Percentiles rank a stretch among this genome's conserved stretches.
Evolutionary conservation across 139 green algal genomes (phyloP).

Genomic region (Tetratostichococcus sp.): DNA sequence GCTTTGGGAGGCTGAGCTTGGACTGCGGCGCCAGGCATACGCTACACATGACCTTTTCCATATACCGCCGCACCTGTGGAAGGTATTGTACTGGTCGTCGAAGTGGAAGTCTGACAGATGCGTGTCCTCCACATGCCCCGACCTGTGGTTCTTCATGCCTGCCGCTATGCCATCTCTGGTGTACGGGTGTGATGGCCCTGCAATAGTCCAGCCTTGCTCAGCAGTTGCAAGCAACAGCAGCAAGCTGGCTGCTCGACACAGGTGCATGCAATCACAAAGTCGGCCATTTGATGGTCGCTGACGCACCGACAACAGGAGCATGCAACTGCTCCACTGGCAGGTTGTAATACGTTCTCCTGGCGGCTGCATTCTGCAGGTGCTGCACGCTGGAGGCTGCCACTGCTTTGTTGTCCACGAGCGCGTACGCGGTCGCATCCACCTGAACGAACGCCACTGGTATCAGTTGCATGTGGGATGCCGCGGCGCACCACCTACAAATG

Average conservation of each 20-base stretch:
- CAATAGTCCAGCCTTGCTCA: no score
- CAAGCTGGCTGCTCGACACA: no score
- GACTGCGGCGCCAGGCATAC: no score
- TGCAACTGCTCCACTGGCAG: conserved; percentile 77
- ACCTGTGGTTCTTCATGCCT: conserved; percentile 76
- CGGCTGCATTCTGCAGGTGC: conserved; percentile 45
- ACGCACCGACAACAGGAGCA: conserved; percentile 63
- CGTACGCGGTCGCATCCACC: conserved; percentile 56
- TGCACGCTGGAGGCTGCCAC: conserved; percentile 19
- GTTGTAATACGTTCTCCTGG: conserved; percentile 71
- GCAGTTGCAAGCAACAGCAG: no score
- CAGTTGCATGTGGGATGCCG: not conserved
- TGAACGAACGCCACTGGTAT: not conserved
- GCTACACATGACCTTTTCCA: no score
- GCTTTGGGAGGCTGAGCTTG: no score
- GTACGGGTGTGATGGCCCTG: conserved; percentile 70
- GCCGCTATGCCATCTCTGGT: conserved; percentile 64
- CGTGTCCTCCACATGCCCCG: conserved; percentile 73
- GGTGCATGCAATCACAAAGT: no score
- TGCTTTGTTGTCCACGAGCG: conserved; percentile 40
- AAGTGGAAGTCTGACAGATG: conserved; percentile 69
- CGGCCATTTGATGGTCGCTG: not conserved
- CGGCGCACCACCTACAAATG: not conserved
- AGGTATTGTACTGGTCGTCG: conserved; percentile 91
- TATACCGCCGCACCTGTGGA: no score